These are phyloP conservation scores for Aegilops umbellulata DNA, from an alignment of 176 grass and related monocot species.

Conservation along the genomic window DNA sequence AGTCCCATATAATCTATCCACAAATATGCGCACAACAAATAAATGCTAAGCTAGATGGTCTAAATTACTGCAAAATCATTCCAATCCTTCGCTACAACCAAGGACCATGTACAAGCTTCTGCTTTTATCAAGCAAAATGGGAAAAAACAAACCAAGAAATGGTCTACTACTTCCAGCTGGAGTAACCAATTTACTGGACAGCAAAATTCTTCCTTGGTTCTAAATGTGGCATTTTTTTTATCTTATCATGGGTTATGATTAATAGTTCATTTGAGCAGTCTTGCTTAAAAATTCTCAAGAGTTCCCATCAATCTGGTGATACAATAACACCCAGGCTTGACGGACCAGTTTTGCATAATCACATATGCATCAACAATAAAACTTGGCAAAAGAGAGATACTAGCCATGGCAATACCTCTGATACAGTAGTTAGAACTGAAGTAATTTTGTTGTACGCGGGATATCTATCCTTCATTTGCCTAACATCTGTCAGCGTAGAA, in stretches of 20 bases:
- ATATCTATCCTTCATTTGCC: conserved; percentile 71
- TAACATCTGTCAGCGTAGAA: conserved; percentile 68
- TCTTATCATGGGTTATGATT: background rate
- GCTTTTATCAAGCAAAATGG: conserved; percentile 10
- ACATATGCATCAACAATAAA: conserved; percentile 16
- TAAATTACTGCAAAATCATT: background rate
- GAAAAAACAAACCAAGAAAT: background rate
- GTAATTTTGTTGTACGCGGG: conserved; percentile 86
- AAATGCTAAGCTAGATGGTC: conserved; percentile 17
- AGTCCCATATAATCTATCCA: background rate
- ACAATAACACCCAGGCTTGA: background rate
- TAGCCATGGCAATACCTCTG: conserved; percentile 55
- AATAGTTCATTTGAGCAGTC: background rate
- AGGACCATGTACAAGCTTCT: background rate
- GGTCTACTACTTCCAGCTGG: conserved; percentile 6
- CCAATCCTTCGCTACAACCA: background rate
- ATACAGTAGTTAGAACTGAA: conserved; percentile 75
- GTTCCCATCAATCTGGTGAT: background rate
- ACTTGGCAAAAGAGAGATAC: conserved; percentile 3
- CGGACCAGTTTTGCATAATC: background rate
- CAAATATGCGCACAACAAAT: background rate
- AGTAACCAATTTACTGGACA: background rate
- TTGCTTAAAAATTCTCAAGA: background rate
- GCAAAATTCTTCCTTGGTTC: background rate
- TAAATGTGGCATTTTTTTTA: conserved; percentile 11